Evolutionary conservation across 2,329 filamentous ascomycete species (phyloP), one percentile per base, ranked within the genome.

Genomic region (Ophiocordyceps camponoti-rufipedis): DNA sequence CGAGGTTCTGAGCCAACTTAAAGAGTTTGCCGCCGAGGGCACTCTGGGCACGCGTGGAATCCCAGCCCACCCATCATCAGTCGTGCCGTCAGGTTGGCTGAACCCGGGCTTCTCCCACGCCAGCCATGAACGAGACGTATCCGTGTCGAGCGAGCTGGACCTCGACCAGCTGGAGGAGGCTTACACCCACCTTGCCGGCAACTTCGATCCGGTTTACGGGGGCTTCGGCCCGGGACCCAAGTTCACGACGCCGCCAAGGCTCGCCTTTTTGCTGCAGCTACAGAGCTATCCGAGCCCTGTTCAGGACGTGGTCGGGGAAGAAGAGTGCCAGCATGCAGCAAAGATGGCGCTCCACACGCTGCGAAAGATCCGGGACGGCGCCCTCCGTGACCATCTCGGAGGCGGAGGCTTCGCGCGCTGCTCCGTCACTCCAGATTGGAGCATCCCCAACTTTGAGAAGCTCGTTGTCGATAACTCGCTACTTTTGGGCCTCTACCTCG

Each of bases 401-500:
- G 67, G 65, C 1, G 57, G 57, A 7, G 74, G 74, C 4, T 77
- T 78, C 52, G 65, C 70, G 33, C 76, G 89, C 44, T 95, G 94
- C 58, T 94, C 86, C 13, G 82, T 94, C 8, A 96, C 89, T 0
- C 69, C 78, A 13, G 85, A 96, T 62, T 98, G 91, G 91, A 85
- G 82, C 50, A 68, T 96, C 42, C 91, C 91, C 11, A 88, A 94
- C 59, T 98, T 96, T 54, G 91, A 98, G 66, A 96, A 96, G 67
- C 87, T 96, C 74, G 74, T 95, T 10, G 87, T 86, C 46, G 91
- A 96, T 57, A 94, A 98, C 55, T 81, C 85, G 0, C 81, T 95
- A 52, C 71, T 96, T 1, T 66, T 98, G 2, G 74, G 80, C 23
- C 71, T 91, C 7, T 96, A 91, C 54, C 70, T 94, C 7, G 87